phyloP scores from a whole-genome alignment of 2,329 filamentous ascomycete species.

The Phialophora tarda region DNA sequence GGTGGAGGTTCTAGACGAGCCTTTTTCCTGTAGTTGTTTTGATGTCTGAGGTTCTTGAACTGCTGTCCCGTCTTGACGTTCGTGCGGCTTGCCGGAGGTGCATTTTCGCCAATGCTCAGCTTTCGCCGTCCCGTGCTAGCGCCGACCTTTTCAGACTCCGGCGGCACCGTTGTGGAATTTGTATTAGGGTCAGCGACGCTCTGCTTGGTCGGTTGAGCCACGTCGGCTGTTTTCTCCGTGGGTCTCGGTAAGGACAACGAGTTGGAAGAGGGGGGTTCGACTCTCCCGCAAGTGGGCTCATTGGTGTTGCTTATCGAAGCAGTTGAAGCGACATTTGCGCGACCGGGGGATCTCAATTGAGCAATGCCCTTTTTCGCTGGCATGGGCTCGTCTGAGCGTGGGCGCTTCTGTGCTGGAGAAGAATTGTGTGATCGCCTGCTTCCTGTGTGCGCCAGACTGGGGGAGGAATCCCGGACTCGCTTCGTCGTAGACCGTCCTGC shows the following conservation, averaged over 20 bases:
- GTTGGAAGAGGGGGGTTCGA: neutral
- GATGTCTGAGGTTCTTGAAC: constrained; percentile 34
- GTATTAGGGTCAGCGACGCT: neutral
- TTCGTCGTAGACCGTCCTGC: neutral
- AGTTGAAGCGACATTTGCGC: neutral
- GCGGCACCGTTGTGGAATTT: too few species aligned
- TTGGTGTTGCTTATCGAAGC: neutral
- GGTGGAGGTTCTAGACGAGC: constrained; percentile 28
- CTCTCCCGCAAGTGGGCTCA: neutral
- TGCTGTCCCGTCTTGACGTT: constrained; percentile 21
- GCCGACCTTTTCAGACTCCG: neutral
- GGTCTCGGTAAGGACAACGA: neutral
- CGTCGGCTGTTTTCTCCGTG: neutral
- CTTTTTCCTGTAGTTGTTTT: constrained; percentile 33
- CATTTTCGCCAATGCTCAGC: neutral
- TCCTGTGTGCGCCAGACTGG: neutral
- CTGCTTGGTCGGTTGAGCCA: neutral
- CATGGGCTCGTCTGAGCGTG: neutral
- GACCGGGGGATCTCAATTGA: neutral
- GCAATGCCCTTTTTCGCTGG: neutral
- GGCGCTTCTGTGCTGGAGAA: neutral
- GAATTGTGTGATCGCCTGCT: neutral
- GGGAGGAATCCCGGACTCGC: neutral
- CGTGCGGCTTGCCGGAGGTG: neutral
- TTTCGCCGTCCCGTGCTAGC: neutral